Evolutionary conservation across 768 basidiomycete genomes (phyloP).

Genomic region (Leccinellum albellum): DNA sequence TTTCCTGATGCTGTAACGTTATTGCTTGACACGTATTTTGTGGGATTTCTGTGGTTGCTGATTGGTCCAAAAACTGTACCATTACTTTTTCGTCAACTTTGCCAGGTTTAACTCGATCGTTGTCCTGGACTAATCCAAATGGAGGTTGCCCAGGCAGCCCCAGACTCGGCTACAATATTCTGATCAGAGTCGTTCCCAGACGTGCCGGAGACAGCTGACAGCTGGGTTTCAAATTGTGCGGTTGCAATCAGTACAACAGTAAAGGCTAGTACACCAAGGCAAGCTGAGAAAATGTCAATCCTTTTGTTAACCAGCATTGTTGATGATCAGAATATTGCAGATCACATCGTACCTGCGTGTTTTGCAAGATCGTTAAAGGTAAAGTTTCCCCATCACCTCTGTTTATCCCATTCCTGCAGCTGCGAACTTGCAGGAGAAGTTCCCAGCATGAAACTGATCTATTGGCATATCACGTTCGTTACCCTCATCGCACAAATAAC

Average conservation of each 20-base stretch:
- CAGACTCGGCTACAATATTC: no score
- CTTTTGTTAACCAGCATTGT: not conserved
- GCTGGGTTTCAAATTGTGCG: no score
- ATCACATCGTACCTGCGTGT: slow-evolving; percentile 63
- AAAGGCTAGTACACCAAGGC: slow-evolving; percentile 11
- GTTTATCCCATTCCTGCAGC: not conserved
- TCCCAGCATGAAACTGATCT: slow-evolving; percentile 75
- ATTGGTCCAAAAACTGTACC: no score
- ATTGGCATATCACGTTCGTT: slow-evolving; percentile 40
- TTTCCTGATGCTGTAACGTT: no score
- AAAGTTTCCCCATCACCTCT: not conserved
- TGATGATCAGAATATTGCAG: slow-evolving; percentile 28
- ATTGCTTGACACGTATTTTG: no score
- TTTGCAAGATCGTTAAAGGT: slow-evolving; percentile 95
- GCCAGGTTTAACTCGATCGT: no score
- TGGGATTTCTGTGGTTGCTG: no score
- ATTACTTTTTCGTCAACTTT: no score
- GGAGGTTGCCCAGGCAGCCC: no score
- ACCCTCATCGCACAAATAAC: not conserved
- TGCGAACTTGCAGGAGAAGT: slow-evolving; percentile 61
- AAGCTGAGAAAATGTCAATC: not conserved
- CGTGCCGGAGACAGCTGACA: no score
- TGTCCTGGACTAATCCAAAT: no score
- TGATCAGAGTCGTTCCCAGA: no score
- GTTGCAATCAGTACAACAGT: not conserved